phyloP scores from a whole-genome alignment of 208 protist genomes.

The Strigomonas culicis region DNA sequence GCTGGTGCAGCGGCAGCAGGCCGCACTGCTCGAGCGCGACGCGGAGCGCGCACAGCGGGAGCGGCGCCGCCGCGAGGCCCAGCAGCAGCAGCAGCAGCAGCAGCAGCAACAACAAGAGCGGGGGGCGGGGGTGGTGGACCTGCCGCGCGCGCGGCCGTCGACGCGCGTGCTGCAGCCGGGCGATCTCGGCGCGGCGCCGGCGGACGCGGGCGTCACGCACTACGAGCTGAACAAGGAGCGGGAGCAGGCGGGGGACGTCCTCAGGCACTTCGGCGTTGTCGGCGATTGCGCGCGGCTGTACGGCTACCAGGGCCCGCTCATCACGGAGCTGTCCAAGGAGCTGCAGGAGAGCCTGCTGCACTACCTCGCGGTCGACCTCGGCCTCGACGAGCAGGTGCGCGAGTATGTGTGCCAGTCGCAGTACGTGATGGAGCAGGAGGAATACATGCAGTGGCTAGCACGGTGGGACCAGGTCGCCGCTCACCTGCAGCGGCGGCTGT shows the following conservation, averaged over 20 bases:
- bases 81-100: neutral
- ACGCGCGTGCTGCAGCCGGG: too few relatives aligned
- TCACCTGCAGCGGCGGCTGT: neutral
- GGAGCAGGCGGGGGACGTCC: slow-evolving; percentile 9
- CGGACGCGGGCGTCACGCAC: too few relatives aligned
- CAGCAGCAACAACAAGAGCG: neutral
- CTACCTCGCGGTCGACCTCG: slow-evolving; percentile 60
- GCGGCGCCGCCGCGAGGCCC: neutral
- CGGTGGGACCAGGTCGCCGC: slow-evolving; percentile 38
- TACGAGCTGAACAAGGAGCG: too few relatives aligned
- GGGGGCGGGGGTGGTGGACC: neutral
- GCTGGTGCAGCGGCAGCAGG: slow-evolving; percentile 25
- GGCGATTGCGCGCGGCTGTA: slow-evolving; percentile 54
- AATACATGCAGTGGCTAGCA: slow-evolving; percentile 80
- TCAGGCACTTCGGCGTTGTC: slow-evolving; percentile 33
- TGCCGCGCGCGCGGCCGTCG: neutral
- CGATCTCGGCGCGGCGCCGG: too few relatives aligned
- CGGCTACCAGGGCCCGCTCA: slow-evolving; percentile 65
- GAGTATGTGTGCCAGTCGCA: slow-evolving; percentile 87
- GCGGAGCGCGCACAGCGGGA: neutral
- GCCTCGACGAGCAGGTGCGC: slow-evolving; percentile 46
- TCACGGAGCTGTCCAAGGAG: slow-evolving; percentile 73
- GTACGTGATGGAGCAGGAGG: slow-evolving; percentile 83
- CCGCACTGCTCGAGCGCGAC: neutral
- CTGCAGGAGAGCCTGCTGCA: slow-evolving; percentile 46